Conservation (phyloP, 768 basidiomycete genomes). For the Auriscalpium vulgare region DNA sequence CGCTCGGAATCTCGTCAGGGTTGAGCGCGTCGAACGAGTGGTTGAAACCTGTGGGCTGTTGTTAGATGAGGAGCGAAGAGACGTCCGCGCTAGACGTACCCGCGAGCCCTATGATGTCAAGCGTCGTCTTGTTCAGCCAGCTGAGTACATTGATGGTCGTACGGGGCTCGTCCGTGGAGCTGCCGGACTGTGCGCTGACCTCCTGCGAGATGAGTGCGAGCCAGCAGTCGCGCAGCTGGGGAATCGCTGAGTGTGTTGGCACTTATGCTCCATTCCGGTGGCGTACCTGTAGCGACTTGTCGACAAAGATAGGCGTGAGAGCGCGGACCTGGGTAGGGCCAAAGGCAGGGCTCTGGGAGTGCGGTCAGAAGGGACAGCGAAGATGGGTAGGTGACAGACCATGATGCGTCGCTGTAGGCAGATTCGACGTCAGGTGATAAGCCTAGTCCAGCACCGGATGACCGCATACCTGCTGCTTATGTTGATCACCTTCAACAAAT, state of each 20-base stretch:
- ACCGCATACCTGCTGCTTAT: not conserved
- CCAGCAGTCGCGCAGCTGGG: not conserved
- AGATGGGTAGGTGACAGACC: not conserved
- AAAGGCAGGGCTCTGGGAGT: not conserved
- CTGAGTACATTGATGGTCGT: not conserved
- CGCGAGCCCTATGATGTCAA: slow-evolving; percentile 3
- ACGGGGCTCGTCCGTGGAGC: not conserved
- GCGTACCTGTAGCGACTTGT: not conserved
- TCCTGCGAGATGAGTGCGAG: not conserved
- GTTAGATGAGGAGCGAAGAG: too few species aligned
- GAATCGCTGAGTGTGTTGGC: not conserved
- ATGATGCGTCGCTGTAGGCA: not conserved
- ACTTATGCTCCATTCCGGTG: not conserved
- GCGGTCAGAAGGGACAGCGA: not conserved
- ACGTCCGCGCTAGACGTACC: too few species aligned
- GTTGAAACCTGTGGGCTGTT: slow-evolving; percentile 27
- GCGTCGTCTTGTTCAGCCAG: not conserved
- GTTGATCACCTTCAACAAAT: not conserved
- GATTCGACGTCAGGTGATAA: not conserved
- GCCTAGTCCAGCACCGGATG: not conserved
- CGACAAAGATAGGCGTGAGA: not conserved
- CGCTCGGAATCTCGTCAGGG: slow-evolving; percentile 19
- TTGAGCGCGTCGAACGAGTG: slow-evolving; percentile 28
- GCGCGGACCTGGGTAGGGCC: not conserved
- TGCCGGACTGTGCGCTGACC: not conserved